Base-by-base conservation (phyloP, 2,329 filamentous ascomycete genomes). In the Drechmeria coniospora region DNA sequence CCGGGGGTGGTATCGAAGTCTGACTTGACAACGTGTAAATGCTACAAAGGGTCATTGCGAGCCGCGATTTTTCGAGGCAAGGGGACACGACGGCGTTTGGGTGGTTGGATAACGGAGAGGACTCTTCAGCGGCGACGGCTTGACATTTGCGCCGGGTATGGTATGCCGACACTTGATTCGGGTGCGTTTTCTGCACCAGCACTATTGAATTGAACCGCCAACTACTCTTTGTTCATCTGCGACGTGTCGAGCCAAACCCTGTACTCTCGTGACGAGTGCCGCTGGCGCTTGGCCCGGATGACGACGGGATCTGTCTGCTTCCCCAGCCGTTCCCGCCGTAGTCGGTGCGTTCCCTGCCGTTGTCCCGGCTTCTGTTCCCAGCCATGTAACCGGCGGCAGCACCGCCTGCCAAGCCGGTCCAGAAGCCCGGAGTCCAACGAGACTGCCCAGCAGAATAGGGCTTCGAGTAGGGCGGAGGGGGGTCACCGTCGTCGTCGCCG, bases 381-480 rank as follows among this genome's bases (percentile, higher is more conserved):
- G 74, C 73, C 32, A 65, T 47, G 43, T 81, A 82, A 2, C 63
- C 74, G 3, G 75, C 78, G 1, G 78, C 77, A 5, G 73, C 75
- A 24, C 79, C 80, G 11, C 67, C 66, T 0, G 68, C 63, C n/a
- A 69, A 53, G 13, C 78, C 79, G 12, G 59, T 67, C 78, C 78
- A 84, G 52, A 84, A 83, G 1, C 79, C 79, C 5, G 79, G 78
- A 27, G 64, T 62, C 76, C 77, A 83, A 2, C 61, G 59, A 35
- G 67, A 50, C 32, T 40, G 33, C 21, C 33, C 33, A 13, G 28
- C 15, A 11, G 29, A 44, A 24, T 36, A 40, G 6, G 50, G 49
- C 29, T 64, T 63, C 2, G 49, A 48, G 7, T 55, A 54, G 3
- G 46, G 52, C 21, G 68, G 68, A 21, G 68, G 68, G 17, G 68